A percentile compares a stretch with the other conserved stretches of the same genome.
Conservation (phyloP, 1,284 basidiomycete genomes). For the Bondarzewia mesenterica region DNA sequence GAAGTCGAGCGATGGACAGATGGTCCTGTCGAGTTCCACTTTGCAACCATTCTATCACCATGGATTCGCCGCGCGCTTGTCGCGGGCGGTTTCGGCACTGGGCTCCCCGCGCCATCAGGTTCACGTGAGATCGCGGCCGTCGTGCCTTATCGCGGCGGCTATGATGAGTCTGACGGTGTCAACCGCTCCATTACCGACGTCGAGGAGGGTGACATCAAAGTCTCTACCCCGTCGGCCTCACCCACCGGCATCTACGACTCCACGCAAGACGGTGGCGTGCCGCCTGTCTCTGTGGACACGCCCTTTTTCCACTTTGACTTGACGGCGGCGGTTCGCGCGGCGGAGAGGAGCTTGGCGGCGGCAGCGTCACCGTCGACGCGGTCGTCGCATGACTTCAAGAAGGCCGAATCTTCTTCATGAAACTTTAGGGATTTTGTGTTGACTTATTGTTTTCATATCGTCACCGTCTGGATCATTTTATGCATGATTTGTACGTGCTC, state of each 20-base stretch:
- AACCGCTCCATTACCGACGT: constrained; percentile 13
- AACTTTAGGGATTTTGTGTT: no score
- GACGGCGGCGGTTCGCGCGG: constrained; percentile 61
- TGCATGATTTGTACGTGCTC: no score
- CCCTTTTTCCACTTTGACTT: constrained; percentile 89
- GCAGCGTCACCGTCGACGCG: neutral
- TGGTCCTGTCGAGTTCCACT: constrained; percentile 82
- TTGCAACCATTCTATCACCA: constrained; percentile 82
- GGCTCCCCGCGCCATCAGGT: constrained; percentile 31
- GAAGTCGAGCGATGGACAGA: constrained; percentile 88
- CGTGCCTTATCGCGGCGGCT: constrained; percentile 46
- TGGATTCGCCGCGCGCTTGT: constrained; percentile 90
- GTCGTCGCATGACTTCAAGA: neutral
- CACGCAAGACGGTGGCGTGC: constrained; percentile 8
- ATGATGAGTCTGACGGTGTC: constrained; percentile 8
- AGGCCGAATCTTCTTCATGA: no score
- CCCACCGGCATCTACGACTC: constrained; percentile 16
- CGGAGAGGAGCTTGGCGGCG: constrained; percentile 34
- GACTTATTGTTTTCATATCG: no score
- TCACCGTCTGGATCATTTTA: no score
- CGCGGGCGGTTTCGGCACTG: constrained; percentile 80
- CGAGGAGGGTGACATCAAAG: constrained; percentile 14
- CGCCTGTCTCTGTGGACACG: constrained; percentile 49
- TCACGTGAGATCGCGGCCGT: constrained; percentile 69
- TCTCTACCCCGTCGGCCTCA: constrained; percentile 5